Evolutionary conservation across 805 yeast genomes (phyloP).

Genomic region (Pichia rugopelliculosa): DNA sequence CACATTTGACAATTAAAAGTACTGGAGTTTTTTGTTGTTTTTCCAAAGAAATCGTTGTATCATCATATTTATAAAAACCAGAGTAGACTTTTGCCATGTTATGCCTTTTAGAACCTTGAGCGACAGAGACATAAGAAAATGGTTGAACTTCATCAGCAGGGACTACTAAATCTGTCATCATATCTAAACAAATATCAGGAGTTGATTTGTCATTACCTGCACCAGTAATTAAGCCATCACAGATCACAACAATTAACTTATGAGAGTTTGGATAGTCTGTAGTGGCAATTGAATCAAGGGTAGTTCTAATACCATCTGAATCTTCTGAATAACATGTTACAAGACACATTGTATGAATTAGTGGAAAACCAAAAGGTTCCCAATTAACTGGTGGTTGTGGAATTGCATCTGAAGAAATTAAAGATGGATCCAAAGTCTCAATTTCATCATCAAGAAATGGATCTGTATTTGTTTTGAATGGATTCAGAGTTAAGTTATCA

Average conservation of each 20-base stretch:
- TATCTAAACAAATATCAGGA: slow-evolving; percentile 78
- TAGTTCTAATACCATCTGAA: slow-evolving; percentile 74
- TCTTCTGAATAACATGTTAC: slow-evolving; percentile 97
- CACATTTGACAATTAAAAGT: slow-evolving; percentile 75
- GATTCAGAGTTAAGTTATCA: slow-evolving; percentile 8
- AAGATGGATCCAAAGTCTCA: slow-evolving; percentile 46
- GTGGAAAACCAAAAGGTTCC: slow-evolving; percentile 80
- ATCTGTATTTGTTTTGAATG: slow-evolving; percentile 8
- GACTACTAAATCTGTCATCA: slow-evolving; percentile 75
- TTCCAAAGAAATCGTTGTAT: slow-evolving; percentile 62
- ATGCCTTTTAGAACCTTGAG: slow-evolving; percentile 89
- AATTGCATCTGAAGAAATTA: slow-evolving; percentile 69
- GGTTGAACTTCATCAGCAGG: slow-evolving; percentile 73
- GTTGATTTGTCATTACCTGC: slow-evolving; percentile 84
- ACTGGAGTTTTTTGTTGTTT: slow-evolving; percentile 85
- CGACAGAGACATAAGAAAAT: slow-evolving; percentile 89
- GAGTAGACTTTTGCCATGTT: slow-evolving; percentile 96
- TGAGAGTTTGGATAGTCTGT: slow-evolving; percentile 95
- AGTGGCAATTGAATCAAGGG: slow-evolving; percentile 88
- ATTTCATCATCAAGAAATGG: slow-evolving; percentile 30
- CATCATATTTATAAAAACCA: slow-evolving; percentile 86
- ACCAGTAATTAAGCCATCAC: slow-evolving; percentile 94
- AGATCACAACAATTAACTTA: slow-evolving; percentile 72
- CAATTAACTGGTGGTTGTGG: slow-evolving; percentile 88
- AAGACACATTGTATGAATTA: slow-evolving; percentile 63